phyloP scores from a whole-genome alignment of 1,284 basidiomycete species.

The Fomes fomentarius region DNA sequence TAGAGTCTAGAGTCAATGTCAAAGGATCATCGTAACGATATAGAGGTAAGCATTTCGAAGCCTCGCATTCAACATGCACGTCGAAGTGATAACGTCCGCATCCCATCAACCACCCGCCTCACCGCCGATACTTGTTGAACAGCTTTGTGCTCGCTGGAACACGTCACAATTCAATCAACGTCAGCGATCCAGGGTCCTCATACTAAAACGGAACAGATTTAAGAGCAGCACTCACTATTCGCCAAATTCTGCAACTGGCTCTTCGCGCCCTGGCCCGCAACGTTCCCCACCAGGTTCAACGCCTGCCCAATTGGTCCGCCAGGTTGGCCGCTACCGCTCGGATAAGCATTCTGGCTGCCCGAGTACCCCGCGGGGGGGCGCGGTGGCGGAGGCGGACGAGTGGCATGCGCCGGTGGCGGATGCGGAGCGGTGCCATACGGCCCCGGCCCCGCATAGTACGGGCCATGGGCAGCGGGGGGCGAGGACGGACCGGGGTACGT shows the following conservation, averaged over 20 bases:
- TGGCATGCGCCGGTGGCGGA: slow-evolving; percentile 9
- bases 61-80: too few relatives aligned
- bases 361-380: slow-evolving; percentile 15
- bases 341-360: neutral
- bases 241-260: slow-evolving; percentile 27
- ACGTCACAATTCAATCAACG: neutral
- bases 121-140: slow-evolving; percentile 23
- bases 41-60: too few relatives aligned
- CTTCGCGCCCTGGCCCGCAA: slow-evolving; percentile 21
- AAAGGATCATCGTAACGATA: neutral
- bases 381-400: slow-evolving; percentile 5
- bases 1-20: too few relatives aligned
- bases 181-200: slow-evolving; percentile 1
- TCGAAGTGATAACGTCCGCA: too few relatives aligned
- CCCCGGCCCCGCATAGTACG: neutral
- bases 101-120: too few relatives aligned
- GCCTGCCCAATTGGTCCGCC: slow-evolving; percentile 26
- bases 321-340: neutral
- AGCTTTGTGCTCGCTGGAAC: slow-evolving; percentile 22
- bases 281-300: slow-evolving; percentile 21
- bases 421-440: slow-evolving; percentile 4
- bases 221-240: slow-evolving; percentile 22
- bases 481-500: neutral
- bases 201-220: neutral
- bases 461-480: neutral